Evolutionary conservation across 768 basidiomycete genomes (phyloP).

Genomic region (Tricholoma furcatifolium): DNA sequence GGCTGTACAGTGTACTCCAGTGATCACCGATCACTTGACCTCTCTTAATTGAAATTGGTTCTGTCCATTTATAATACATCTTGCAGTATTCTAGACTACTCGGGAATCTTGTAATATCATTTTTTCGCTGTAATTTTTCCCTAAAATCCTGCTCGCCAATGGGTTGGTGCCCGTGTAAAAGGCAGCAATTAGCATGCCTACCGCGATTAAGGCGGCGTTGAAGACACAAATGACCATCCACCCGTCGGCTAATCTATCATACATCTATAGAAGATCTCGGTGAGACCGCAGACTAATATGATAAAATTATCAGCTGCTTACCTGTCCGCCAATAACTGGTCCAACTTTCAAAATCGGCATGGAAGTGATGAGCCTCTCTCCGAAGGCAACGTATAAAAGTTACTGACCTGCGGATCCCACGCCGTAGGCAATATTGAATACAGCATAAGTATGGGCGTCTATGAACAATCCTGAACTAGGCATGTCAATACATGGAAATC

Average conservation of each 20-base stretch:
- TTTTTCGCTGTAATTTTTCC: no score
- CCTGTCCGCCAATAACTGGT: conserved; percentile 71
- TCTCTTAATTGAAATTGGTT: no score
- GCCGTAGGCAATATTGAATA: conserved; percentile 71
- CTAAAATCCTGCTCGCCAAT: conserved; percentile 21
- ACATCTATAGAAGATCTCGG: conserved; percentile 47
- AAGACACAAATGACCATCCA: conserved; percentile 62
- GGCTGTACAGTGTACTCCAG: no score
- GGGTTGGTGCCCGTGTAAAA: conserved; percentile 52
- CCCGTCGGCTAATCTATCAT: conserved; percentile 51
- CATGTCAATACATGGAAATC: not conserved
- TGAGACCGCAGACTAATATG: not conserved
- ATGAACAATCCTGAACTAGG: not conserved
- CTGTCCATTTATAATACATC: not conserved
- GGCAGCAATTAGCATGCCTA: conserved; percentile 38
- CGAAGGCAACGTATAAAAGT: conserved; percentile 16
- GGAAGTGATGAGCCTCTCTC: conserved; percentile 2
- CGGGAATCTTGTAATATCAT: not conserved
- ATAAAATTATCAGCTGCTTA: conserved; percentile 13
- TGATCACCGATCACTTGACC: no score
- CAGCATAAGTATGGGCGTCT: conserved; percentile 77
- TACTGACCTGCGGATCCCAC: conserved; percentile 54
- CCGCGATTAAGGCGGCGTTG: conserved; percentile 38
- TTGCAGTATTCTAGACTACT: no score
- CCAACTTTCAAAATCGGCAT: conserved; percentile 46